Evolutionary conservation across 75 land plant species (phyloP).

Genomic region (Selaginella tamariscina): DNA sequence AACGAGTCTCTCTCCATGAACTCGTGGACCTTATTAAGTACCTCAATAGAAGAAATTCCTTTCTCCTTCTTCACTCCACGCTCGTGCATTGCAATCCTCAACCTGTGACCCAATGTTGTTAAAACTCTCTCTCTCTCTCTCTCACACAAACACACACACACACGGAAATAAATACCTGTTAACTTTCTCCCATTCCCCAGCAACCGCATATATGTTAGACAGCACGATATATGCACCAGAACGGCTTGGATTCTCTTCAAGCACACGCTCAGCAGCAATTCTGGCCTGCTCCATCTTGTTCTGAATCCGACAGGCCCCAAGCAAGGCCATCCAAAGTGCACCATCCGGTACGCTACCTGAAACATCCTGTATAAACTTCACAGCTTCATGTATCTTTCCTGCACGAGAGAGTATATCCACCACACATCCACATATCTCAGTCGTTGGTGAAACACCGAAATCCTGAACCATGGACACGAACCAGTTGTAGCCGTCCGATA

Average conservation of each 20-base stretch:
- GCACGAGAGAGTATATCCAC: neutral
- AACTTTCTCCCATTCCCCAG: neutral
- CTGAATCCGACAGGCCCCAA: constrained; percentile 1
- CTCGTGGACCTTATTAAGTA: constrained; percentile 6
- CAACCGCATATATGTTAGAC: constrained; percentile 3
- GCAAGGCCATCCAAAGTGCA: neutral
- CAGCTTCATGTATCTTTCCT: constrained; percentile 1
- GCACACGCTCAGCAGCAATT: neutral
- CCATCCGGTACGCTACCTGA: neutral
- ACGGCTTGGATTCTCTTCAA: neutral
- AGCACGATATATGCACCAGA: constrained; percentile 1
- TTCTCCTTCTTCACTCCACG: neutral
- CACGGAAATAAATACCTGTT: too few species aligned
- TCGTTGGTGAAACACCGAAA: neutral
- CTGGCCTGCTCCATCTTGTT: constrained; percentile 3
- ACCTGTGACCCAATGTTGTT: too few species aligned
- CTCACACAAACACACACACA: too few species aligned
- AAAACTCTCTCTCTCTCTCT: too few species aligned
- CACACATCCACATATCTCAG: neutral
- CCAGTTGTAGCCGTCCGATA: neutral
- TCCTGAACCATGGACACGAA: neutral
- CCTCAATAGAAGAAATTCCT: neutral
- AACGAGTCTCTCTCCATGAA: neutral
- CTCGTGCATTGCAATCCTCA: neutral
- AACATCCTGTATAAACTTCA: neutral